A percentile compares a stretch with the other conserved stretches of the same genome.
phyloP scores from a whole-genome alignment of 345 rosid genomes.

The Eucalyptus virginea region DNA sequence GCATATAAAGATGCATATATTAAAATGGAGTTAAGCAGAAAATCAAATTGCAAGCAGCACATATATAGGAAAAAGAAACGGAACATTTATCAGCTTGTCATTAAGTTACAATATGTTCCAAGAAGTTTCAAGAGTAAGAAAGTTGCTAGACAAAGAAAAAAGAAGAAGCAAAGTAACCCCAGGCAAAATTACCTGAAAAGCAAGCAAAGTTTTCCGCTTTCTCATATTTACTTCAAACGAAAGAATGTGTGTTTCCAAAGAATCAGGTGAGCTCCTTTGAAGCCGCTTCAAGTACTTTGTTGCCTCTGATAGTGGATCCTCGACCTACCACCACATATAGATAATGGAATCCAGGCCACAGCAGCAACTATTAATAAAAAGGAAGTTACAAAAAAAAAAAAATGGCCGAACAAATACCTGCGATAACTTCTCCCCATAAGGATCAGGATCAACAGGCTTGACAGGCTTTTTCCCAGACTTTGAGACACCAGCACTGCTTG shows the following conservation, averaged over 20 bases:
- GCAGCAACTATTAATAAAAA: neutral
- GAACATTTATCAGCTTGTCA: neutral
- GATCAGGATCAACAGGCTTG: conserved; percentile 95
- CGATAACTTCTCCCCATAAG: conserved; percentile 79
- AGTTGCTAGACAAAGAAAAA: neutral
- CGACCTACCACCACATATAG: conserved; percentile 39
- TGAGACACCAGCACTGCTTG: conserved; percentile 52
- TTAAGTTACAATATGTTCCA: neutral
- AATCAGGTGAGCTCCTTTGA: conserved; percentile 71
- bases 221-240: conserved; percentile 96
- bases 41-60: neutral
- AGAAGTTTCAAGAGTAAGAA: neutral
- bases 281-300: conserved; percentile 90
- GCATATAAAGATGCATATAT: neutral
- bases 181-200: conserved; percentile 61
- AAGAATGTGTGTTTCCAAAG: conserved; percentile 88
- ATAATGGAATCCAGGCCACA: neutral
- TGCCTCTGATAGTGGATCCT: conserved; percentile 86
- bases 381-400: neutral
- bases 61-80: neutral
- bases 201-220: conserved; percentile 82
- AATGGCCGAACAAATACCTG: conserved; percentile 33
- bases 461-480: conserved; percentile 82
- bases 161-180: neutral
- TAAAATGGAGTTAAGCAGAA: neutral